phyloP scores from a whole-genome alignment of 108 stramenopile species.

The Craspedostauros australis region DNA sequence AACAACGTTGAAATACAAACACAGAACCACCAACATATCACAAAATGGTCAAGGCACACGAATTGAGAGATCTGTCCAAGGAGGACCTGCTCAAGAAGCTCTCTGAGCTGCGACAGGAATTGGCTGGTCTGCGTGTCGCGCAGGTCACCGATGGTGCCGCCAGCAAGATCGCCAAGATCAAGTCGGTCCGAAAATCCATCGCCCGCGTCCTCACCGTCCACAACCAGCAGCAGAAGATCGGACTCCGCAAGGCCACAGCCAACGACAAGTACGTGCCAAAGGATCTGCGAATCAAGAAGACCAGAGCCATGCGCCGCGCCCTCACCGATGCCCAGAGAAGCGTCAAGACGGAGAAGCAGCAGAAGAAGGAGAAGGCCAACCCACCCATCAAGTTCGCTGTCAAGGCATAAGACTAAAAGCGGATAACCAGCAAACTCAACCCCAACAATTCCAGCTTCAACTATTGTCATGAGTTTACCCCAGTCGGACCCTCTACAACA shows the following conservation, averaged over 20 bases:
- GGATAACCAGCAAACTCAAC: too few species aligned
- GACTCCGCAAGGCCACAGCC: slow-evolving; percentile 82
- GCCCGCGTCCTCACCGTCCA: slow-evolving; percentile 97
- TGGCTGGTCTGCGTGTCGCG: slow-evolving; percentile 91
- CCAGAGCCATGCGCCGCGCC: slow-evolving; percentile 93
- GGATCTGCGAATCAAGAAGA: slow-evolving; percentile 96
- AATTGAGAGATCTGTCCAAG: slow-evolving; percentile 89
- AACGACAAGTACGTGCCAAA: slow-evolving; percentile 91
- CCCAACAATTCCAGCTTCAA: too few species aligned
- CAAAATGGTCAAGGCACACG: slow-evolving; percentile 91
- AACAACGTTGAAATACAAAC: neutral
- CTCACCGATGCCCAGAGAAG: slow-evolving; percentile 82
- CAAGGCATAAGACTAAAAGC: slow-evolving; percentile 84
- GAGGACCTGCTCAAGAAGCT: slow-evolving; percentile 94
- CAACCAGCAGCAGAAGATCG: slow-evolving; percentile 97
- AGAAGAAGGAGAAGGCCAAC: slow-evolving; percentile 78
- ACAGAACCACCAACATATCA: too few species aligned
- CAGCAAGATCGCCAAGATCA: slow-evolving; percentile 99
- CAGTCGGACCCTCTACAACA: too few species aligned
- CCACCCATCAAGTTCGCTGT: slow-evolving; percentile 74
- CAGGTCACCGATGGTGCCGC: slow-evolving; percentile 98
- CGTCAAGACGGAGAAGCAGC: slow-evolving; percentile 76
- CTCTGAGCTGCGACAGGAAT: slow-evolving; percentile 90
- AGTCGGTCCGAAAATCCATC: slow-evolving; percentile 94
- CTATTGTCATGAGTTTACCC: too few species aligned